A percentile compares a stretch with the other conserved stretches of the same genome.
These are phyloP conservation scores for Licmophora abbreviata DNA, from an alignment of 108 stramenopile genomes.

Conservation along the genomic window DNA sequence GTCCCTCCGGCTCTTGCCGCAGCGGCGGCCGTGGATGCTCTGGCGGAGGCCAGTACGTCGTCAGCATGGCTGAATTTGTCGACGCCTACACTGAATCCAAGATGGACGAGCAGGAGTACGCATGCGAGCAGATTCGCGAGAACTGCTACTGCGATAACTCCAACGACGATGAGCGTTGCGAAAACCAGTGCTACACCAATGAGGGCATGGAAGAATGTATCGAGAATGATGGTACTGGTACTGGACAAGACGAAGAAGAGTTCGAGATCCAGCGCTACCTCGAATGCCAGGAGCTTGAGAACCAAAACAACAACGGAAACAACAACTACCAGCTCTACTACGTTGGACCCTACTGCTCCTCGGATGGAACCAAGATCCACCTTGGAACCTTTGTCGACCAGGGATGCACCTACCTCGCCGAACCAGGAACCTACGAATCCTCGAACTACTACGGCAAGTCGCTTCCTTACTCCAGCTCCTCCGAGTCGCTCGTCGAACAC, in stretches of 20 bases:
- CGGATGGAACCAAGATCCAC: slow-evolving; percentile 57
- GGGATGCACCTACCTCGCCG: slow-evolving; percentile 45
- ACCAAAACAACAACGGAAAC: slow-evolving; percentile 39
- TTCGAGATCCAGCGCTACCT: slow-evolving; percentile 39
- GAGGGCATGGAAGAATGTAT: slow-evolving; percentile 42
- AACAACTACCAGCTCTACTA: slow-evolving; percentile 40
- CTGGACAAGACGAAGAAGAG: slow-evolving; percentile 21
- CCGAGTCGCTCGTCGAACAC: slow-evolving; percentile 30
- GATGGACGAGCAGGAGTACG: slow-evolving; percentile 36
- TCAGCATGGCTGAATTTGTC: slow-evolving; percentile 64
- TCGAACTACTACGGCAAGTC: slow-evolving; percentile 41
- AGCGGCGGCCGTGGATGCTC: slow-evolving; percentile 26
- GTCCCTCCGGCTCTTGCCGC: slow-evolving; percentile 29
- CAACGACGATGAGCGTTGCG: slow-evolving; percentile 52
- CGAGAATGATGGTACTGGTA: slow-evolving; percentile 27
- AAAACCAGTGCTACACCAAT: slow-evolving; percentile 34
- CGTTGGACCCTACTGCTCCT: slow-evolving; percentile 68
- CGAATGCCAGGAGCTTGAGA: slow-evolving; percentile 40
- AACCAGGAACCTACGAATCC: slow-evolving; percentile 40
- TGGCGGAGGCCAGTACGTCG: slow-evolving; percentile 56
- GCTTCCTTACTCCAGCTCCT: slow-evolving; percentile 44
- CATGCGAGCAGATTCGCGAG: slow-evolving; percentile 60
- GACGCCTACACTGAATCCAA: slow-evolving; percentile 50
- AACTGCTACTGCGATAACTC: slow-evolving; percentile 67
- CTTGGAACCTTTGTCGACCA: slow-evolving; percentile 70